These are phyloP conservation scores for Euphorbia tirucalli DNA, from an alignment of 345 rosid genomes.

Conservation along the genomic window DNA sequence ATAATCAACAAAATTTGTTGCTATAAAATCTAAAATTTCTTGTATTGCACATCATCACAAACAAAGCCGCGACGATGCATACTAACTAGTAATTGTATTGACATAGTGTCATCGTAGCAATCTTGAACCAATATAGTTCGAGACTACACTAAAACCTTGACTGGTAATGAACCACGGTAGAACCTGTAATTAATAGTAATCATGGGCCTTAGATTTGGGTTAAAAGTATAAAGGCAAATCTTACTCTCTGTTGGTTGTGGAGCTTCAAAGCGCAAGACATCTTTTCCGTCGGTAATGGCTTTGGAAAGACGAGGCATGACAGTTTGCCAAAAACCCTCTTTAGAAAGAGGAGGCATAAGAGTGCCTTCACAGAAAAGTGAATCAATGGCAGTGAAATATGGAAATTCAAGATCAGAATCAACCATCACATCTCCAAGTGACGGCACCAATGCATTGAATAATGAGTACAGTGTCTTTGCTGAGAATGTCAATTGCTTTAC, in stretches of 20 bases:
- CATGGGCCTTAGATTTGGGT: no score
- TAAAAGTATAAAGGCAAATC: background rate
- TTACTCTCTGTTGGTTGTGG: slow-evolving; percentile 51
- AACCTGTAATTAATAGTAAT: no score
- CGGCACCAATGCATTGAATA: slow-evolving; percentile 56
- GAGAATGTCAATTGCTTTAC: slow-evolving; percentile 50
- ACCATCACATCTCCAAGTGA: slow-evolving; percentile 41
- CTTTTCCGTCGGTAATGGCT: slow-evolving; percentile 35
- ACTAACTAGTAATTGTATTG: no score
- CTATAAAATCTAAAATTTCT: no score
- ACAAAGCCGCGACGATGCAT: no score
- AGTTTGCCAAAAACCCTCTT: slow-evolving; percentile 37
- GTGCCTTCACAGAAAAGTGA: slow-evolving; percentile 58
- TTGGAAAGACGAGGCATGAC: slow-evolving; percentile 57
- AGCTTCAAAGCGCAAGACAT: slow-evolving; percentile 50
- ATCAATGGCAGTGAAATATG: slow-evolving; percentile 63
- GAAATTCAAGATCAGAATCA: slow-evolving; percentile 50
- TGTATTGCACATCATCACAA: no score
- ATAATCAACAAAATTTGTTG: no score
- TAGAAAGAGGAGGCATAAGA: slow-evolving; percentile 27
- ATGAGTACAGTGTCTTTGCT: slow-evolving; percentile 54
- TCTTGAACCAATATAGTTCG: no score
- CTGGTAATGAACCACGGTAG: no score
- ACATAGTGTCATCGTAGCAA: no score
- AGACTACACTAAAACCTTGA: no score